Conservation (phyloP, 495 filamentous ascomycete species). For the Amphirosellinia nigrospora region DNA sequence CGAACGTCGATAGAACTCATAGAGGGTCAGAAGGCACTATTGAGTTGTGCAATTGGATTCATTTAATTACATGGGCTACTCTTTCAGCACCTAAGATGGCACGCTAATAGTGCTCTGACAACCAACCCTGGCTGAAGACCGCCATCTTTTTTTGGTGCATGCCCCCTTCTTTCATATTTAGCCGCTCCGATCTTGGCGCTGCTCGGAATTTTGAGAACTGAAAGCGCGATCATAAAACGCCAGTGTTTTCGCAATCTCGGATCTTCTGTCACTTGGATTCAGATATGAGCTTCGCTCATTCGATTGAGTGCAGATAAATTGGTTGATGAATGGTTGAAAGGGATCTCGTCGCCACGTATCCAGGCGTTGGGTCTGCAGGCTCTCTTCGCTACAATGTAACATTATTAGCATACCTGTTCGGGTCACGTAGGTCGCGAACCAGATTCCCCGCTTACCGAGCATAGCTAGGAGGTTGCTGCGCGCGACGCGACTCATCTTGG, state of each 20-base stretch:
- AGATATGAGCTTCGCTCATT: not conserved
- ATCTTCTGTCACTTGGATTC: not conserved
- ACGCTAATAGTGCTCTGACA: not conserved
- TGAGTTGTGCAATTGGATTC: not conserved
- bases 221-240: constrained; percentile 6
- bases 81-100: not conserved
- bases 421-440: not conserved
- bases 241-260: not conserved
- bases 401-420: not conserved
- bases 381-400: not conserved
- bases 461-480: not conserved
- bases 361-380: constrained; percentile 24
- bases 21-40: not conserved
- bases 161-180: not conserved
- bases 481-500: not conserved
- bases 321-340: constrained; percentile 7
- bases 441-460: not conserved
- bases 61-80: not conserved
- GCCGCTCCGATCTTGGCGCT: not conserved
- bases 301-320: not conserved
- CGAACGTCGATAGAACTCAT: not conserved
- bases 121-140: not conserved
- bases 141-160: not conserved
- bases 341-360: not conserved
- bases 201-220: not conserved